Percentiles rank a stretch among this genome's conserved stretches.
These are phyloP conservation scores for Carex sylvatica DNA, from an alignment of 202 grass and related monocot genomes.

Conservation along the genomic window DNA sequence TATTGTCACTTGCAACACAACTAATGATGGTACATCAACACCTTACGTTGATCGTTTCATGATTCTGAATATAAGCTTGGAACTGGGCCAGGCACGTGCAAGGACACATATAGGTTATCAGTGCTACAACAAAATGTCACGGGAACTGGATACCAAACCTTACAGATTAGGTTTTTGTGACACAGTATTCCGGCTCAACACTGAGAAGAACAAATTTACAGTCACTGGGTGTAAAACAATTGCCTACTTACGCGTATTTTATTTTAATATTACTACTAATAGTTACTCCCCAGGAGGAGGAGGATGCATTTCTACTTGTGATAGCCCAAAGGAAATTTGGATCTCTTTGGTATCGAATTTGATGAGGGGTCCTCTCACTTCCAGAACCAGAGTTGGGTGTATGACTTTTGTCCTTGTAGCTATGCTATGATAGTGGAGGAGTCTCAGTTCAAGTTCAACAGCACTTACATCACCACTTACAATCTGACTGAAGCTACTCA, in stretches of 20 bases:
- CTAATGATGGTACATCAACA: background rate
- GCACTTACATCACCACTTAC: too few relatives aligned
- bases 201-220: slow-evolving; percentile 53
- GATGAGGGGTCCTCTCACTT: too few relatives aligned
- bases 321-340: too few relatives aligned
- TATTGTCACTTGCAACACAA: background rate
- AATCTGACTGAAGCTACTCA: too few relatives aligned
- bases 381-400: too few relatives aligned
- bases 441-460: too few relatives aligned
- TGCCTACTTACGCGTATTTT: slow-evolving; percentile 46
- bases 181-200: slow-evolving; percentile 33
- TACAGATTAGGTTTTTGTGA: too few relatives aligned
- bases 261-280: too few relatives aligned
- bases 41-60: background rate
- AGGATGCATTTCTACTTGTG: slow-evolving; percentile 32
- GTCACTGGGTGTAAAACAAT: slow-evolving; percentile 68
- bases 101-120: slow-evolving; percentile 36
- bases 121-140: slow-evolving; percentile 36
- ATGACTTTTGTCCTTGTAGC: too few relatives aligned
- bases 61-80: slow-evolving; percentile 37
- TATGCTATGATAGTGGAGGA: too few relatives aligned
- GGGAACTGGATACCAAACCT: too few relatives aligned
- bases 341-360: too few relatives aligned
- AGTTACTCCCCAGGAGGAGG: slow-evolving; percentile 21
- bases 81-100: slow-evolving; percentile 22